These are phyloP conservation scores for Corynespora cassiicola DNA, from an alignment of 2,329 filamentous ascomycete species.

Conservation along the genomic window DNA sequence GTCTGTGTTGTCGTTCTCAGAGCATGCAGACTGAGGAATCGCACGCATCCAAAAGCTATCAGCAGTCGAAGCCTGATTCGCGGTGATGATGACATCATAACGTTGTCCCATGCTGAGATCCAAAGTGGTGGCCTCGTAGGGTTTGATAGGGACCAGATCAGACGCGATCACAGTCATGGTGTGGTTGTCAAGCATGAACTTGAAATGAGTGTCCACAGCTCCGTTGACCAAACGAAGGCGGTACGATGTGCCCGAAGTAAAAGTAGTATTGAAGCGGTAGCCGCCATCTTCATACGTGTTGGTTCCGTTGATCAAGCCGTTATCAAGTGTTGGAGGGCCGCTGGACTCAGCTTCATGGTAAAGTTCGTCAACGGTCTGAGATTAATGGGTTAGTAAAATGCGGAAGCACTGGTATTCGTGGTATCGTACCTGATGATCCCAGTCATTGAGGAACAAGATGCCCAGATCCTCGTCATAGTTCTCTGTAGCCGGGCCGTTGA, in stretches of 20 bases:
- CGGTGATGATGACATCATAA: conserved; percentile 45
- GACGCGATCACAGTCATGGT: conserved; percentile 51
- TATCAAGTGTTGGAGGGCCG: conserved; percentile 47
- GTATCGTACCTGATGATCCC: conserved; percentile 43
- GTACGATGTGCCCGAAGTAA: conserved; percentile 49
- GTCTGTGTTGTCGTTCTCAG: conserved; percentile 36
- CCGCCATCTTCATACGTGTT: conserved; percentile 45
- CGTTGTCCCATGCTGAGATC: conserved; percentile 52
- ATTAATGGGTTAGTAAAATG: conserved; percentile 1
- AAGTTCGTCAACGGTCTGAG: conserved; percentile 43
- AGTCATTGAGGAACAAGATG: conserved; percentile 51
- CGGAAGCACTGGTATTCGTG: not conserved
- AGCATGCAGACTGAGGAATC: conserved; percentile 49
- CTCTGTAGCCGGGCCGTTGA: conserved; percentile 48
- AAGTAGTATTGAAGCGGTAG: conserved; percentile 42
- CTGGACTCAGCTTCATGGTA: conserved; percentile 32
- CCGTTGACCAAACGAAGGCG: conserved; percentile 52
- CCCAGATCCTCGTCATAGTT: conserved; percentile 54
- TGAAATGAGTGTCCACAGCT: conserved; percentile 48
- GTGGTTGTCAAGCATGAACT: conserved; percentile 54
- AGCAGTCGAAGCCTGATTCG: conserved; percentile 29
- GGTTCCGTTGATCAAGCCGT: conserved; percentile 53
- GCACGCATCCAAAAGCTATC: conserved; percentile 47
- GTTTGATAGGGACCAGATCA: conserved; percentile 51
- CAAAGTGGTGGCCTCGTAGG: conserved; percentile 48